These are phyloP conservation scores for Schizosaccharomyces osmophilus DNA, from an alignment of 805 yeast genomes.

Conservation along the genomic window DNA sequence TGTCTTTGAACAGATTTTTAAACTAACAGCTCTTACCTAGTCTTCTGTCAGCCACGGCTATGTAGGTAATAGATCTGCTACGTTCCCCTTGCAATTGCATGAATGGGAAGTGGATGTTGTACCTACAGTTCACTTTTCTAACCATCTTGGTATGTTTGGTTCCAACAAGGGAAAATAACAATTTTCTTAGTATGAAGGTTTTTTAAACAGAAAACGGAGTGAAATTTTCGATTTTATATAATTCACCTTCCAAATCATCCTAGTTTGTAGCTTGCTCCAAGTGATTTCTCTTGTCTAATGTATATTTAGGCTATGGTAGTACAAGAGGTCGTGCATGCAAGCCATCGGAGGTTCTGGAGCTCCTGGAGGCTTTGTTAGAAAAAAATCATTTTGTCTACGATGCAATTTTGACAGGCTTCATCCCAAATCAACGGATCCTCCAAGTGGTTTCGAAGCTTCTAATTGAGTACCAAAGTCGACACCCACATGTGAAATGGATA, in stretches of 20 bases:
- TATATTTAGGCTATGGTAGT: background rate
- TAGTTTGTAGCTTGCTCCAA: no score
- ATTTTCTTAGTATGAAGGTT: background rate
- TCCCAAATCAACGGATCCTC: background rate
- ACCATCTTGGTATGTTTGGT: constrained; percentile 22
- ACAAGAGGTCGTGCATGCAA: background rate
- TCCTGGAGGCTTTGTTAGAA: background rate
- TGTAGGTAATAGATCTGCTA: constrained; percentile 79
- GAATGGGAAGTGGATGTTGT: constrained; percentile 88
- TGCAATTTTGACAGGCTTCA: background rate
- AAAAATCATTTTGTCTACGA: background rate
- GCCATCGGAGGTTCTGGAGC: background rate
- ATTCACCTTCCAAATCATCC: no score
- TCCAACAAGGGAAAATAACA: background rate
- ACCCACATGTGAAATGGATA: constrained; percentile 11
- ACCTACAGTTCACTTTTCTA: constrained; percentile 71
- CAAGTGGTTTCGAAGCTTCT: background rate
- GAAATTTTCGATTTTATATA: no score
- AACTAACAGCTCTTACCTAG: background rate
- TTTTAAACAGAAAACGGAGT: no score
- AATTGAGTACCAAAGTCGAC: background rate
- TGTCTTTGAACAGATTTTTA: background rate
- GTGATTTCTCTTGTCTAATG: background rate
- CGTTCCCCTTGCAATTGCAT: constrained; percentile 61
- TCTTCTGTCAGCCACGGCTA: constrained; percentile 70